Base-by-base conservation (phyloP, 2,329 filamentous ascomycete species). In the Calonectria fujianensis region DNA sequence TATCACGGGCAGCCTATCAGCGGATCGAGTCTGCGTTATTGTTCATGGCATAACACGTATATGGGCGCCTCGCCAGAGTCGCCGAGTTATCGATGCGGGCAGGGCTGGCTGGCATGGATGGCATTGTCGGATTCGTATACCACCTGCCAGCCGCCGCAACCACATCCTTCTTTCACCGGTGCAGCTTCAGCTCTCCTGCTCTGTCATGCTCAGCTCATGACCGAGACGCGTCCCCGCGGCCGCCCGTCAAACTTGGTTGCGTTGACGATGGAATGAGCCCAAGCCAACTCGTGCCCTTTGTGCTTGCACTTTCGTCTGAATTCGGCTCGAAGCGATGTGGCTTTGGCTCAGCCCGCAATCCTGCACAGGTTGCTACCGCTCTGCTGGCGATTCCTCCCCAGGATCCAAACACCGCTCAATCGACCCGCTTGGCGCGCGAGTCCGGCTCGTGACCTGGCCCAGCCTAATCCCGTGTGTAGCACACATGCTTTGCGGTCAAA, bases 91-190 rank as follows among this genome's bases (percentile, higher is more conserved):
- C 24, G 57, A 16, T 48, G 57, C 67, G n/a, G 41, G 41, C 67
- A 63, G 41, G 57, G 57, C 57, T 61, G 45, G 32, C 57, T 27
- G n/a, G 57, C 57, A 61, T 61, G 32, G 35, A 61, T 61, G 52
- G 51, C 52, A 32, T 59, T 69, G 39, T 69, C 39, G 52, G 67
- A 45, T 70, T 70, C 54, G 67, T 59, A 59, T 59, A 59, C 54
- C 50, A 32, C 31, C 45, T 24, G 20, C 32, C 32, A 73, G 65
- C 66, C 51, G 50, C 66, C 67, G 72, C 50, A 66, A 73, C 59
- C 39, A 61, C 51, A 27, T 65, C 31, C 27, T 32, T 50, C 32
- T 41, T n/a, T 39, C 32, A 37, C 57, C n/a, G 32, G 57, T 24
- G 39, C 32, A 39, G 32, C 57, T 61, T 61, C 57, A 61, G 51